Conservation (phyloP, 805 yeast species). For the Cyberlindnera suaveolens region DNA sequence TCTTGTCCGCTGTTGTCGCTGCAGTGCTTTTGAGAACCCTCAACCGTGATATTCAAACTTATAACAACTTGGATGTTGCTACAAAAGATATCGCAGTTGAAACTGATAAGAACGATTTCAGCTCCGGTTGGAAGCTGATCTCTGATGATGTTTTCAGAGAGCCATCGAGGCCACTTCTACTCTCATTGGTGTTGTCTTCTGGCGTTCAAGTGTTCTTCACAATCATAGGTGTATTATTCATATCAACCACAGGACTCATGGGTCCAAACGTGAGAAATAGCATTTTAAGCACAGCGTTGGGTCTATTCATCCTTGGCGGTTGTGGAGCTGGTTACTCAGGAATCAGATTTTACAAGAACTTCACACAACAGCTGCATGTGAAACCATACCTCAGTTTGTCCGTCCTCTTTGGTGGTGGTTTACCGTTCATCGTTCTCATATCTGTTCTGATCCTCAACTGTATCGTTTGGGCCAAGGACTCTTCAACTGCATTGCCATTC, state of each 20-base stretch:
- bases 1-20: slow-evolving; percentile 60
- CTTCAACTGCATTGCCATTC: slow-evolving; percentile 74
- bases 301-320: slow-evolving; percentile 63
- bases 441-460: slow-evolving; percentile 53
- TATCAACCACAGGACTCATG: slow-evolving; percentile 52
- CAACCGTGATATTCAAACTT: slow-evolving; percentile 39
- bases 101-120: slow-evolving; percentile 23
- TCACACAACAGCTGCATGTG: slow-evolving; percentile 31
- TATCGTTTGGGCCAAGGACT: slow-evolving; percentile 69
- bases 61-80: slow-evolving; percentile 23
- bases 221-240: slow-evolving; percentile 50
- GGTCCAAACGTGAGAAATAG: slow-evolving; percentile 67
- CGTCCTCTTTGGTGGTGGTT: slow-evolving; percentile 40
- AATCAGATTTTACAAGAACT: slow-evolving; percentile 52
- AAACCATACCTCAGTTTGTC: slow-evolving; percentile 22
- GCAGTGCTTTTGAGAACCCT: slow-evolving; percentile 54
- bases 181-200: slow-evolving; percentile 58
- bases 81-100: slow-evolving; percentile 21
- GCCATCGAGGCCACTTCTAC: slow-evolving; percentile 41
- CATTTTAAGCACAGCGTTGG: slow-evolving; percentile 51
- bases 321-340: slow-evolving; percentile 71
- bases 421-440: slow-evolving; percentile 42
- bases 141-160: slow-evolving; percentile 46
- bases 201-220: slow-evolving; percentile 73
- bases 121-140: slow-evolving; percentile 48